Evolutionary conservation across 148 eudicot species (phyloP).

Genomic region (Nepenthes gracilis): DNA sequence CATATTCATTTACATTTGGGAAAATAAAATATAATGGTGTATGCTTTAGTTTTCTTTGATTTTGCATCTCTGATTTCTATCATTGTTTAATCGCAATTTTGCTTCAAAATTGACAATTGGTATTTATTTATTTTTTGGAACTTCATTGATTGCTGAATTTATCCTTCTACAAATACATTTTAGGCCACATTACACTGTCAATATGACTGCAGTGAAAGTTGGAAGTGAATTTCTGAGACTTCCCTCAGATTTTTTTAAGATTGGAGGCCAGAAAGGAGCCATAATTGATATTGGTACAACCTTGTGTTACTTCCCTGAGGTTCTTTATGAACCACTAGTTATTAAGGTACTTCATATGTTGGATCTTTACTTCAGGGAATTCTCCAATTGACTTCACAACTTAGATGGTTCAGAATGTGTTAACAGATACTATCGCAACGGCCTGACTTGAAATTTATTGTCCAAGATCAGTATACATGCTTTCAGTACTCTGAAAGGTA

Average conservation of each 20-base stretch:
- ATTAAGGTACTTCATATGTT: conserved; percentile 32
- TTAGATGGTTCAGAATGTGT: conserved; percentile 8
- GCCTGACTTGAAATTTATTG: conserved; percentile 56
- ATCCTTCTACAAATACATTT: background rate
- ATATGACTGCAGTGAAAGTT: conserved; percentile 86
- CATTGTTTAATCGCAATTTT: too few species aligned
- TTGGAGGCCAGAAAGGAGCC: conserved; percentile 61
- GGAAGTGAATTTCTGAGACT: conserved; percentile 47
- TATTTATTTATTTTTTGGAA: background rate
- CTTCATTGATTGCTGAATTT: background rate
- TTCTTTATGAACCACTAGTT: conserved; percentile 59
- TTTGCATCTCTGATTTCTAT: too few species aligned
- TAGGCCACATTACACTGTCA: conserved; percentile 89
- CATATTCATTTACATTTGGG: background rate
- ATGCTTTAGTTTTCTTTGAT: too few species aligned
- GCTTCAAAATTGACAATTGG: too few species aligned
- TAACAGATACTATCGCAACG: conserved; percentile 69
- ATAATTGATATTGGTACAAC: conserved; percentile 92
- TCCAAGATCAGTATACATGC: conserved; percentile 79
- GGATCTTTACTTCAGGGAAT: conserved; percentile 2
- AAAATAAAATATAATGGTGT: too few species aligned
- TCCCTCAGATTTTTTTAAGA: conserved; percentile 34
- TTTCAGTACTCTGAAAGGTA: conserved; percentile 74
- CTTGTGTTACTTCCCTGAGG: conserved; percentile 77
- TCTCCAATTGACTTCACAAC: conserved; percentile 3